Percentiles rank a stretch among this genome's conserved stretches.
phyloP scores from a whole-genome alignment of 495 filamentous ascomycete species.

The Pyronema omphalodes region DNA sequence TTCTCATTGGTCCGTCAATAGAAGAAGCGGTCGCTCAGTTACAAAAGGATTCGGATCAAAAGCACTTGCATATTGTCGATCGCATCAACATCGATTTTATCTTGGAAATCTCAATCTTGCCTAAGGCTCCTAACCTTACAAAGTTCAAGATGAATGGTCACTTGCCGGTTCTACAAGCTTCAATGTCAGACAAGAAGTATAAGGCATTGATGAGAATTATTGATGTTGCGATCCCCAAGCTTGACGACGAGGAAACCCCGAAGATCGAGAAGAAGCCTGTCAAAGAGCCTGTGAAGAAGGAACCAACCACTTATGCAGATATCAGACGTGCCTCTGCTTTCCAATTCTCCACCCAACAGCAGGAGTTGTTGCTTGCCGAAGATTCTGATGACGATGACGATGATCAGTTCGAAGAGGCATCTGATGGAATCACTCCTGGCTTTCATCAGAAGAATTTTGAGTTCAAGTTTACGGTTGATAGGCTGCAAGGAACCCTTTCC shows the following conservation, averaged over 20 bases:
- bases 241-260: constrained; percentile 36
- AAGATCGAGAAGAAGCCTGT: constrained; percentile 2
- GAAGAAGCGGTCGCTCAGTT: constrained; percentile 79
- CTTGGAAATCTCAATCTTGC: constrained; percentile 79
- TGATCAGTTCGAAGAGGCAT: constrained; percentile 41
- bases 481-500: constrained; percentile 78
- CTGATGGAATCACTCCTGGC: constrained; percentile 42
- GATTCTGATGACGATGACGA: constrained; percentile 50
- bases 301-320: constrained; percentile 9
- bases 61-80: constrained; percentile 78
- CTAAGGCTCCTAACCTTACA: constrained; percentile 83
- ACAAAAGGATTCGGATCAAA: constrained; percentile 43
- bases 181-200: constrained; percentile 84
- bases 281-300: constrained; percentile 7
- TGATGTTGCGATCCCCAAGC: constrained; percentile 80
- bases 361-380: constrained; percentile 61
- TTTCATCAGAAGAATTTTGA: constrained; percentile 79
- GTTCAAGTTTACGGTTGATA: constrained; percentile 87
- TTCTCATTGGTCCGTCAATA: constrained; percentile 87
- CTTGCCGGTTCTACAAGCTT: constrained; percentile 78
- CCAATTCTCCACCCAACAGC: constrained; percentile 44
- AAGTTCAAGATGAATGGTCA: constrained; percentile 81
- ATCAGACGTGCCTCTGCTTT: constrained; percentile 38
- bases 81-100: constrained; percentile 92
- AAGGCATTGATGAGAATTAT: constrained; percentile 91